Evolutionary conservation across 129 eudicot species (phyloP).

Genomic region (Pseudognaphalium luteoalbum): DNA sequence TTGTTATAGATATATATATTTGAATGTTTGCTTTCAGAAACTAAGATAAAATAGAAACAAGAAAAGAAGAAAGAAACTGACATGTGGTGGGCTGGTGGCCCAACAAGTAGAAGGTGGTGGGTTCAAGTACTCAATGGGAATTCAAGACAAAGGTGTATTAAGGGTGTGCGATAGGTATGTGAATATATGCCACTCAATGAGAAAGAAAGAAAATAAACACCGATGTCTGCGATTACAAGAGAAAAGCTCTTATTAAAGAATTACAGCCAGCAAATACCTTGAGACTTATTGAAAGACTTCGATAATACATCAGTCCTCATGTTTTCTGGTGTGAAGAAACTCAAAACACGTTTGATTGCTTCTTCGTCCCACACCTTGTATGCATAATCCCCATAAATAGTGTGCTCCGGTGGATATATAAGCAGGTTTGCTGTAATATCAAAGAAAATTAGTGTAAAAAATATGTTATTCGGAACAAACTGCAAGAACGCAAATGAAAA

Average conservation of each 20-base stretch:
- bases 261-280: constrained; percentile 41
- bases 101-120: too few species aligned
- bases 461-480: neutral
- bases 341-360: constrained; percentile 53
- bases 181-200: neutral
- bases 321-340: constrained; percentile 83
- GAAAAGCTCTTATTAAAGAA: neutral
- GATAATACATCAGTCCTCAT: constrained; percentile 81
- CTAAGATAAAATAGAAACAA: too few species aligned
- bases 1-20: too few species aligned
- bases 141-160: too few species aligned
- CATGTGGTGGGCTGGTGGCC: too few species aligned
- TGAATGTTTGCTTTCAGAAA: too few species aligned
- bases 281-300: constrained; percentile 53
- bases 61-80: too few species aligned
- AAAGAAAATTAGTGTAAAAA: neutral
- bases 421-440: constrained; percentile 64
- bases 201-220: too few species aligned
- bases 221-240: neutral
- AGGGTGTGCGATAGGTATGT: neutral
- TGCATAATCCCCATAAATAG: constrained; percentile 85
- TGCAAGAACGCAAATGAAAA: neutral
- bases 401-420: constrained; percentile 83
- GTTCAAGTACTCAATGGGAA: too few species aligned
- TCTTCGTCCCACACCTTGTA: constrained; percentile 78